Base-by-base conservation (phyloP, 208 protist genomes). In the Acanthamoeba sp. region DNA sequence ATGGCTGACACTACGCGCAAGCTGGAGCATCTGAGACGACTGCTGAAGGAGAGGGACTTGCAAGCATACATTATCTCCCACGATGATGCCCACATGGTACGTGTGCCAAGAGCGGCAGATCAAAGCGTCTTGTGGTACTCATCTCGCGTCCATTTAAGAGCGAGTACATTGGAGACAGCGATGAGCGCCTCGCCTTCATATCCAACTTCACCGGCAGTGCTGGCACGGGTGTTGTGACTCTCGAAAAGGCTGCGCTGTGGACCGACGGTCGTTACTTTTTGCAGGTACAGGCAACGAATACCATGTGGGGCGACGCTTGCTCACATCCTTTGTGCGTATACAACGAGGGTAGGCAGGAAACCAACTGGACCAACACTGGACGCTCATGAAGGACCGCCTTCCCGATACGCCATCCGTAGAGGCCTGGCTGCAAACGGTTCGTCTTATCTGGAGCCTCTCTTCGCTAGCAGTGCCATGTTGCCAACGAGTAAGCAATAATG, bases 241-340 rank as follows among this genome's bases (percentile, higher is more conserved):
- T 36, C 1, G 24, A 97, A 7, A 18, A 96, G 69, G 94, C 97
- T 48, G 98, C 98, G 10, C 96, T 99, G 45, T 99, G 98, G 98
- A 99, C 99, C 4, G 99, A 99, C 94, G 99, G 98, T 7, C 98
- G 99, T 40, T 99, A 99, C 96, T 99, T 98, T 96, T 62, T 99
- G 34, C 98, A 99, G 84, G 99, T 99, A 1, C 96, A 29, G n/a
- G n/a, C n/a, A n/a, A n/a, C n/a, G n/a, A n/a, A n/a, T n/a, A n/a
- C n/a, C n/a, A n/a, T n/a, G n/a, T n/a, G n/a, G n/a, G n/a, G n/a
- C 66, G 6, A 9, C 22, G 82, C 55, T 16, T 32, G 14, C 16
- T 29, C 27, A 12, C 0, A 42, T 91, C 50, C 27, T 18, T 78
- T 50, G 55, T 73, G 24, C 32, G n/a, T n/a, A n/a, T n/a, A n/a